Conservation (phyloP, 2,329 filamentous ascomycete species). For the Basipetospora chlamydospora region DNA sequence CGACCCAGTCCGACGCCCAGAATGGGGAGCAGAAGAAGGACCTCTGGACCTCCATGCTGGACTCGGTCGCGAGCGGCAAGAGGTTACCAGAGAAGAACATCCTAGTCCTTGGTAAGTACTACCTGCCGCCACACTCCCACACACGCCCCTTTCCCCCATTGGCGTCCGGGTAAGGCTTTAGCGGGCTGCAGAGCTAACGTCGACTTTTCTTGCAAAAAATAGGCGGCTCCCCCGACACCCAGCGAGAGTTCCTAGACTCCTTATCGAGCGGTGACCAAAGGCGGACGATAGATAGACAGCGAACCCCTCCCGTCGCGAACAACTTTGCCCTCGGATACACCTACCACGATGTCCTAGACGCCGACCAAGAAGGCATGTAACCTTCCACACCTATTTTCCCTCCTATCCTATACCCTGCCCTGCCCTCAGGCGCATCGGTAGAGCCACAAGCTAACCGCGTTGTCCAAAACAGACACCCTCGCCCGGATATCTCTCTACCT, state of each 20-base stretch:
- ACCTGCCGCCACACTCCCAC: conserved; percentile 1
- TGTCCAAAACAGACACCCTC: conserved; percentile 51
- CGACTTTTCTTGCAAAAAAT: conserved; percentile 5
- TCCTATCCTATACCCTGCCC: no score
- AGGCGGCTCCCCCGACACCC: conserved; percentile 72
- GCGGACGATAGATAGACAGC: conserved; percentile 40
- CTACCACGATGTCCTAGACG: conserved; percentile 86
- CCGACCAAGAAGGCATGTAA: conserved; percentile 69
- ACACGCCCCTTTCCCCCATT: not conserved
- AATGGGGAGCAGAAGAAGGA: conserved; percentile 68
- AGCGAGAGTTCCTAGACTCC: conserved; percentile 67
- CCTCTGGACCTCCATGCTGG: conserved; percentile 88
- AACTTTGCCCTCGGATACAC: conserved; percentile 88
- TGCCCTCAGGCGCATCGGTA: not conserved
- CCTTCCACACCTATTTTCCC: no score
- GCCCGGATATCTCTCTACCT: conserved; percentile 82
- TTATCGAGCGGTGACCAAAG: conserved; percentile 39
- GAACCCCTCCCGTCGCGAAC: conserved; percentile 70
- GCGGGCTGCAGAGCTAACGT: no score
- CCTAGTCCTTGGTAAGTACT: conserved; percentile 59
- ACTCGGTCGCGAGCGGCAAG: conserved; percentile 80
- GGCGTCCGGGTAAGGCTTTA: no score
- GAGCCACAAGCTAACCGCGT: no score
- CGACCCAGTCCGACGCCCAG: conserved; percentile 35
- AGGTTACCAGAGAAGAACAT: conserved; percentile 84